Conservation (phyloP, 2,329 filamentous ascomycete genomes). For the Trichophyton schoenleinii region DNA sequence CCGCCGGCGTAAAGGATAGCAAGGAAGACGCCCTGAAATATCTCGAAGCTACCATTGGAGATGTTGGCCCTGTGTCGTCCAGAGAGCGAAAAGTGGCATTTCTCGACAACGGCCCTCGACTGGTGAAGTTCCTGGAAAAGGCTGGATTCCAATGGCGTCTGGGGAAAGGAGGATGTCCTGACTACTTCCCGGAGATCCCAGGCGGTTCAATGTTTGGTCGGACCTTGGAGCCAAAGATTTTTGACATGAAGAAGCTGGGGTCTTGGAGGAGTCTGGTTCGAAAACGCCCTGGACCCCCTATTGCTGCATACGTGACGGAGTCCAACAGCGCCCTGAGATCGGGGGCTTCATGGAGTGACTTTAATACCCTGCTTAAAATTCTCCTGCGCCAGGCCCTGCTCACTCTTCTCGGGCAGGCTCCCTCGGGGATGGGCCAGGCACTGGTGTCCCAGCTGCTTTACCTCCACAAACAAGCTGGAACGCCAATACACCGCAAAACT, state of each 20-base stretch:
- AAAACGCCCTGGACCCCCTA: constrained; percentile 8
- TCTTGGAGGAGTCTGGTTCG: constrained; percentile 15
- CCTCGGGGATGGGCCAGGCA: constrained; percentile 16
- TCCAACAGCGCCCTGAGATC: background rate
- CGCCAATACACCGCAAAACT: constrained; percentile 9
- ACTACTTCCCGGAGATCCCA: constrained; percentile 21
- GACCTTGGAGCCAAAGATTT: constrained; percentile 19
- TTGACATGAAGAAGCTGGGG: constrained; percentile 19
- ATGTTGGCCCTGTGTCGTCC: constrained; percentile 22
- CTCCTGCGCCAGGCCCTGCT: constrained; percentile 8
- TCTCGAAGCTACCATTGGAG: constrained; percentile 19
- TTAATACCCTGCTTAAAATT: background rate
- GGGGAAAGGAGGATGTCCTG: constrained; percentile 18
- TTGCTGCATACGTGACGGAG: constrained; percentile 12
- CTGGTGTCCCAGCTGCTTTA: constrained; percentile 14
- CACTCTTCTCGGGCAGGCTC: constrained; percentile 11
- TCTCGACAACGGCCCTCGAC: constrained; percentile 21
- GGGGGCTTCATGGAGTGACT: background rate
- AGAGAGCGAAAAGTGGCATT: constrained; percentile 16
- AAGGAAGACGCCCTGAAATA: constrained; percentile 16
- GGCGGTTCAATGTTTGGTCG: constrained; percentile 17
- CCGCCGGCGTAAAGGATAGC: constrained; percentile 17
- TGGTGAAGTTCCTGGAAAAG: constrained; percentile 22
- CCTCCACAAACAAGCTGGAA: constrained; percentile 8
- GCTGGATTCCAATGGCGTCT: constrained; percentile 15